phyloP scores from a whole-genome alignment of 805 yeast species.

The Teunomyces tritomae region DNA sequence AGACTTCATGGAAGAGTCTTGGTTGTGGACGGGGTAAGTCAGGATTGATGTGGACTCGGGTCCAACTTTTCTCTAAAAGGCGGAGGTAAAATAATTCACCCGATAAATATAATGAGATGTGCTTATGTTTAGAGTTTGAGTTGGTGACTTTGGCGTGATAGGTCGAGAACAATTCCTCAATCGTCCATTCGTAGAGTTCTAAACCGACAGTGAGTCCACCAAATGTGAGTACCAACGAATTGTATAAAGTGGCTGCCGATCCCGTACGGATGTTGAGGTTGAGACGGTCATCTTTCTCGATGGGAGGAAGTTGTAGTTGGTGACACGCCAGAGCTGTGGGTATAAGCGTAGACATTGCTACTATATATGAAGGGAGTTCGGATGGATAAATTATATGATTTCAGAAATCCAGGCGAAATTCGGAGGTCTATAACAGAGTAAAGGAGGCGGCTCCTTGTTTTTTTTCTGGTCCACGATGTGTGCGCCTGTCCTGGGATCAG shows the following conservation, averaged over 20 bases:
- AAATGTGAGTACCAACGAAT: constrained; percentile 59
- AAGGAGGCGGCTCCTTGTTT: neutral
- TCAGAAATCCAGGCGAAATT: neutral
- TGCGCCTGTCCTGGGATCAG: neutral
- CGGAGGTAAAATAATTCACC: constrained; percentile 62
- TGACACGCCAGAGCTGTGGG: constrained; percentile 66
- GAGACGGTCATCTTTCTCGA: constrained; percentile 51
- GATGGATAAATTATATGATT: no score
- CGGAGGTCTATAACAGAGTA: neutral
- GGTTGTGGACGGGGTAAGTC: constrained; percentile 32
- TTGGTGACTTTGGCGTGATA: constrained; percentile 29
- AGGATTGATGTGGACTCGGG: constrained; percentile 26
- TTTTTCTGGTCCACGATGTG: neutral
- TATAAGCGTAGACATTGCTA: constrained; percentile 56
- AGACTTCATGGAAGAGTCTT: constrained; percentile 60
- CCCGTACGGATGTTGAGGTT: constrained; percentile 67
- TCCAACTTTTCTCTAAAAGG: constrained; percentile 60
- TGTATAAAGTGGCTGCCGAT: constrained; percentile 54
- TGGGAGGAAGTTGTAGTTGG: constrained; percentile 51
- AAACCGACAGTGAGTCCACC: constrained; percentile 70
- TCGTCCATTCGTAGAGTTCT: constrained; percentile 39
- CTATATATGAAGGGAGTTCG: no score
- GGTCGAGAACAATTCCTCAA: constrained; percentile 37
- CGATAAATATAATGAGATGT: constrained; percentile 45
- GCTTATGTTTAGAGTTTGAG: constrained; percentile 23